Percentiles rank a stretch among this genome's conserved stretches.
These are phyloP conservation scores for Saccharomycopsis vini DNA, from an alignment of 805 yeast species.

Conservation along the genomic window DNA sequence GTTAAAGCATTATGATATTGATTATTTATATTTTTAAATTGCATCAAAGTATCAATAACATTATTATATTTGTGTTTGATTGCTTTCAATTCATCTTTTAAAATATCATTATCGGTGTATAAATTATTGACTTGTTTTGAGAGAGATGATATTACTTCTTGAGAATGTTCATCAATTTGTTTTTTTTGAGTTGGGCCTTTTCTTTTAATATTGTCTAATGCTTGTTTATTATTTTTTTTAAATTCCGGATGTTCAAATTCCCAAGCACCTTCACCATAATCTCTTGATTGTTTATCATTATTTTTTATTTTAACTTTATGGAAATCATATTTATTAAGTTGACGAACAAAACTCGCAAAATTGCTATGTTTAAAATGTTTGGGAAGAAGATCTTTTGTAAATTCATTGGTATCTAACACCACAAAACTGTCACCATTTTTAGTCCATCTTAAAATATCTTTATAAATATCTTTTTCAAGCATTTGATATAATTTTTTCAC, in stretches of 20 bases:
- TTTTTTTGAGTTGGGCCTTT: constrained; percentile 60
- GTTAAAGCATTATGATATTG: constrained; percentile 45
- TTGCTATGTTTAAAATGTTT: constrained; percentile 91
- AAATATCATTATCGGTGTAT: constrained; percentile 27
- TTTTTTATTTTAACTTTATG: constrained; percentile 80
- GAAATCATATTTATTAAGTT: constrained; percentile 92
- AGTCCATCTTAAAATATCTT: constrained; percentile 78
- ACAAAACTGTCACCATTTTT: constrained; percentile 78
- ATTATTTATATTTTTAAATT: constrained; percentile 49
- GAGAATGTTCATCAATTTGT: constrained; percentile 19
- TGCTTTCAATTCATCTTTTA: constrained; percentile 30
- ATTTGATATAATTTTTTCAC: constrained; percentile 74
- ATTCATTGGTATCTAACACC: constrained; percentile 82
- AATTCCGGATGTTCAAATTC: constrained; percentile 92
- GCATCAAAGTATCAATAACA: constrained; percentile 50
- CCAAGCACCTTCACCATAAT: constrained; percentile 79
- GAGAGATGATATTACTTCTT: constrained; percentile 18
- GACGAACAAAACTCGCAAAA: constrained; percentile 91
- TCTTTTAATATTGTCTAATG: constrained; percentile 78
- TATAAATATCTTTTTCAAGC: constrained; percentile 74
- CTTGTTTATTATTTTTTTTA: constrained; percentile 62
- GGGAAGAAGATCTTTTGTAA: constrained; percentile 82
- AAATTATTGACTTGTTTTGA: constrained; percentile 29
- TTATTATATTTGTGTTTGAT: constrained; percentile 54
- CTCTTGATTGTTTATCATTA: constrained; percentile 42